phyloP scores from a whole-genome alignment of 2,329 filamentous ascomycete genomes.

The Setomelanomma holmii region DNA sequence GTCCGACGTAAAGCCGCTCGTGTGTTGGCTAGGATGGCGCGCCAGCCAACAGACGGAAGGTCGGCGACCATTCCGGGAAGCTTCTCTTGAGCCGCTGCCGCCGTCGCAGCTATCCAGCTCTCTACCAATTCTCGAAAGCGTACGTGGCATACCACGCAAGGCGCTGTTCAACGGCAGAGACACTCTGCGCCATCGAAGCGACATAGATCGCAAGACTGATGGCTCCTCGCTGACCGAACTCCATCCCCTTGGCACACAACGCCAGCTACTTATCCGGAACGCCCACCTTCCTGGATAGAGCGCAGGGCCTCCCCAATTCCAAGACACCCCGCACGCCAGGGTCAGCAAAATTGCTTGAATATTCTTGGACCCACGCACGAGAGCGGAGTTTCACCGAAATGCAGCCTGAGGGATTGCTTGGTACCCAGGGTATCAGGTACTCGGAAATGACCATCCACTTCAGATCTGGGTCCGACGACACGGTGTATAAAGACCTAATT shows the following conservation, averaged over 20 bases:
- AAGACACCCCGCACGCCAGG: not conserved
- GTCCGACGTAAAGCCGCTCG: not conserved
- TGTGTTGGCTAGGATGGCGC: not conserved
- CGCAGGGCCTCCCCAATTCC: not conserved
- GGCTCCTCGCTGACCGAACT: not conserved
- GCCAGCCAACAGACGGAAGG: not conserved
- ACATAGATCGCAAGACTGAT: too few relatives aligned
- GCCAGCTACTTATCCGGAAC: constrained; percentile 1
- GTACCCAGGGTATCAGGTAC: not conserved
- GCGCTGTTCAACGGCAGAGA: too few relatives aligned
- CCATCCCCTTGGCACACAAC: not conserved
- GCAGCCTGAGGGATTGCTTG: not conserved
- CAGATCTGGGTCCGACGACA: not conserved
- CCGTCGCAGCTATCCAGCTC: not conserved
- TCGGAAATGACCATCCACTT: not conserved
- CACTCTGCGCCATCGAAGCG: too few relatives aligned
- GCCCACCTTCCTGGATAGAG: not conserved
- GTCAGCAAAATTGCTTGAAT: not conserved
- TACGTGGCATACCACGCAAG: too few relatives aligned
- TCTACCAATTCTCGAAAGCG: not conserved
- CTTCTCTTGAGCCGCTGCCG: not conserved
- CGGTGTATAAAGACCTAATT: not conserved
- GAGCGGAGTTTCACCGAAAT: not conserved
- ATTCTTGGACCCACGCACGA: not conserved
- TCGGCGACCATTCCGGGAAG: not conserved